A percentile compares a stretch with the other conserved stretches of the same genome.
Evolutionary conservation across 1,284 basidiomycete species (phyloP).

Genomic region (Ceratobasidium sp.): DNA sequence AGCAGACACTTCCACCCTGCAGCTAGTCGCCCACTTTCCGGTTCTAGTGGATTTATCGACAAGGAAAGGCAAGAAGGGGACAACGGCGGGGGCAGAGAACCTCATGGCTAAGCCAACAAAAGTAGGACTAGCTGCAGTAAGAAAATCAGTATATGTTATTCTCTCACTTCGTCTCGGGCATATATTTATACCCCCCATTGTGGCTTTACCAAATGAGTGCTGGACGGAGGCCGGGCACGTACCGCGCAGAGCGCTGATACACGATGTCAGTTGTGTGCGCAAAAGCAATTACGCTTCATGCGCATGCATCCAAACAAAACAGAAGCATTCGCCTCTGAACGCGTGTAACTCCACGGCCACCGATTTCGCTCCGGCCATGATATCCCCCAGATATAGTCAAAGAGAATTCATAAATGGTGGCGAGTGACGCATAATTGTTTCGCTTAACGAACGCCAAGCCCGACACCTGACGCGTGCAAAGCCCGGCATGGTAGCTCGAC

Average conservation of each 20-base stretch:
- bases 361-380: conserved; percentile 1
- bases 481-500: background rate
- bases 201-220: background rate
- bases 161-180: background rate
- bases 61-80: conserved; percentile 13
- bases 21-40: conserved; percentile 31
- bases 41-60: conserved; percentile 14
- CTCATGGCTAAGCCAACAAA: conserved; percentile 15
- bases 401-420: background rate
- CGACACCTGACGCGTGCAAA: background rate
- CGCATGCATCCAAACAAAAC: conserved; percentile 15
- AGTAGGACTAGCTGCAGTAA: background rate
- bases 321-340: conserved; percentile 11
- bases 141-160: background rate
- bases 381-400: background rate
- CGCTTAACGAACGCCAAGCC: conserved; percentile 8
- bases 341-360: background rate
- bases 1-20: conserved; percentile 31
- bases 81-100: conserved; percentile 17
- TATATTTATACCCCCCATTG: conserved; percentile 16
- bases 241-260: conserved; percentile 33
- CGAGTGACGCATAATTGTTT: background rate
- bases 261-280: conserved; percentile 7
- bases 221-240: background rate
- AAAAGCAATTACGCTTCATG: background rate